Percentiles rank a stretch among this genome's conserved stretches.
These are phyloP conservation scores for Phialocephala sp. DNA, from an alignment of 2,329 filamentous ascomycete species.

Conservation along the genomic window DNA sequence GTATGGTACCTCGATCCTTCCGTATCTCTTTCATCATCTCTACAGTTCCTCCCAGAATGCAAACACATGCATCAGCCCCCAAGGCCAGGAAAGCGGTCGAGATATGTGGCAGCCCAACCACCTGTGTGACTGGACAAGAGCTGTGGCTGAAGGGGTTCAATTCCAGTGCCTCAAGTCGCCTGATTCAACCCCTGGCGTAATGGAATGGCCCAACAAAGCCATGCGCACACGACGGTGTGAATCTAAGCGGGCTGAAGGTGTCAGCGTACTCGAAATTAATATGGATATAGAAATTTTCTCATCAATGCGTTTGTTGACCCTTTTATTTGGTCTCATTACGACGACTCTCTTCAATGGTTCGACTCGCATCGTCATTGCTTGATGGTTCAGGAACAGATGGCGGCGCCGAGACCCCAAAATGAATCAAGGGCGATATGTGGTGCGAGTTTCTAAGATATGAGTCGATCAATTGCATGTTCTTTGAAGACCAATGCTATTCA, in stretches of 20 bases:
- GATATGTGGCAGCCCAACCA: too few species aligned
- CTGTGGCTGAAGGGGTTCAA: too few species aligned
- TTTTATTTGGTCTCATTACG: background rate
- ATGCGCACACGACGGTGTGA: background rate
- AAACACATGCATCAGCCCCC: too few species aligned
- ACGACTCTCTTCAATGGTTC: background rate
- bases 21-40: too few species aligned
- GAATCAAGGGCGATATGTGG: background rate
- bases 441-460: background rate
- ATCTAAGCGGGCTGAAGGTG: background rate
- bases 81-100: too few species aligned
- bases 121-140: too few species aligned
- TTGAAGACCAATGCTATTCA: background rate
- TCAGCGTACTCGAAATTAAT: background rate
- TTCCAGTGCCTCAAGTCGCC: too few species aligned
- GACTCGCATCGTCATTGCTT: background rate
- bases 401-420: background rate
- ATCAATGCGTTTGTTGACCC: background rate
- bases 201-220: too few species aligned
- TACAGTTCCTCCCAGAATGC: too few species aligned
- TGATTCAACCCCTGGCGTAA: too few species aligned
- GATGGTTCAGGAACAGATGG: background rate
- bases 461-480: conserved; percentile 1
- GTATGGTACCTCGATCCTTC: too few species aligned
- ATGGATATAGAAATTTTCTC: background rate